Conservation (phyloP, 352 stramenopile species). For the Pythium dissotocum region DNA sequence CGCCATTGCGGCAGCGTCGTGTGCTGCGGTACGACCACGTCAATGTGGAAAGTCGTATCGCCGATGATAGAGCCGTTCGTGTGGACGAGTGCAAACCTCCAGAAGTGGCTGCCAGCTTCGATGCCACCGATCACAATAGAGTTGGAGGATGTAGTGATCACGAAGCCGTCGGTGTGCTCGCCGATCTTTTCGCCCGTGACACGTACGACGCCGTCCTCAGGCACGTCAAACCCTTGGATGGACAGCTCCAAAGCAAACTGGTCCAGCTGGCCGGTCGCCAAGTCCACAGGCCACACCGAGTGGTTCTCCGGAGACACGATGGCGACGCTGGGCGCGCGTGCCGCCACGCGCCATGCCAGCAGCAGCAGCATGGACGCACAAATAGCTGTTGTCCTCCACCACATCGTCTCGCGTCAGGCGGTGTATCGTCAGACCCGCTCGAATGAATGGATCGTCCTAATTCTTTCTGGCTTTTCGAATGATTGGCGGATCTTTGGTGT, state of each 20-base stretch:
- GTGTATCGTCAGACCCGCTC: no score
- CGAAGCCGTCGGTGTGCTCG: slow-evolving; percentile 25
- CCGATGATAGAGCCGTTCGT: slow-evolving; percentile 5
- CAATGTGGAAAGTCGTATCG: slow-evolving; percentile 38
- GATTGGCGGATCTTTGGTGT: not conserved
- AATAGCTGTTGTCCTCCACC: not conserved
- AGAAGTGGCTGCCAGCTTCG: slow-evolving; percentile 53
- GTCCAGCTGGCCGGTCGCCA: slow-evolving; percentile 16
- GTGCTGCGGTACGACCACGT: slow-evolving; percentile 42
- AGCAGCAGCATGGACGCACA: not conserved
- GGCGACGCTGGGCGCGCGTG: not conserved
- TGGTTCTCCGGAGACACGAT: slow-evolving; percentile 32
- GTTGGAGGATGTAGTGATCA: not conserved
- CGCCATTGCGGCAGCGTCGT: slow-evolving; percentile 18
- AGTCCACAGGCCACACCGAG: slow-evolving; percentile 35
- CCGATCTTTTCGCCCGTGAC: slow-evolving; percentile 41
- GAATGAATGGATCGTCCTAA: not conserved
- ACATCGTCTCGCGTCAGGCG: not conserved
- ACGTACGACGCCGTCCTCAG: slow-evolving; percentile 40
- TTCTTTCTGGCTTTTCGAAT: not conserved
- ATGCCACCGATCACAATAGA: slow-evolving; percentile 27
- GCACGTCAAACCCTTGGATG: slow-evolving; percentile 34
- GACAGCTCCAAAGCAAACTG: slow-evolving; percentile 33
- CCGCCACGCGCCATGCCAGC: not conserved
- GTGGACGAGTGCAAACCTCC: slow-evolving; percentile 36